Conservation (phyloP, 306 rosid genomes). For the Lagenaria siceraria region DNA sequence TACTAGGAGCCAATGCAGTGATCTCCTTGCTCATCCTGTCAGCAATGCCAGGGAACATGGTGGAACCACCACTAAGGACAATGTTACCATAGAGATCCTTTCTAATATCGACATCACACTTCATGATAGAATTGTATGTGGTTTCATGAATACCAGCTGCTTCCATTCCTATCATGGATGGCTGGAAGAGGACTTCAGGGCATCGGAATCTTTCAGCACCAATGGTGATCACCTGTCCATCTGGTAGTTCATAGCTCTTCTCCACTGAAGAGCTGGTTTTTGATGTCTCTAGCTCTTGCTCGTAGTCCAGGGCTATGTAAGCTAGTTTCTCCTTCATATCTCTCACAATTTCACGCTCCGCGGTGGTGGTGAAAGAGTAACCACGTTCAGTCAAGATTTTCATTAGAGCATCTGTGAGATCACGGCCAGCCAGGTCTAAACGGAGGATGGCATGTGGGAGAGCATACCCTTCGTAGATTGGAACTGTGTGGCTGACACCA, state of each 20-base stretch:
- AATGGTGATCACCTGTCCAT: constrained; percentile 91
- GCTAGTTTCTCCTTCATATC: constrained; percentile 89
- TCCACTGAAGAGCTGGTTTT: constrained; percentile 86
- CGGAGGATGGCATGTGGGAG: constrained; percentile 99
- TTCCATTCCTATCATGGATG: constrained; percentile 98
- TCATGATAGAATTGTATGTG: constrained; percentile 96
- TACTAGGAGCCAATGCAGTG: constrained; percentile 86
- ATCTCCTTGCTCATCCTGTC: constrained; percentile 98
- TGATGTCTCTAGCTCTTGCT: constrained; percentile 80
- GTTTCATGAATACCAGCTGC: constrained; percentile 92
- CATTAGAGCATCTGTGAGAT: constrained; percentile 90
- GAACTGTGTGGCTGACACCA: constrained; percentile 99
- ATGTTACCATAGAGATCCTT: constrained; percentile 94
- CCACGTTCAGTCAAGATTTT: constrained; percentile 98
- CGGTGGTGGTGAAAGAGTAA: constrained; percentile 87
- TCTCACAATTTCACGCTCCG: constrained; percentile 96
- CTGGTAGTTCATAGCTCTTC: constrained; percentile 93
- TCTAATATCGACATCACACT: constrained; percentile 92
- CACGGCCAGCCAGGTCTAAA: constrained; percentile 95
- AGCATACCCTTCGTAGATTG: constrained; percentile 91
- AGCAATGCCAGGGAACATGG: constrained; percentile 97
- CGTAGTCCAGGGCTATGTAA: constrained; percentile 86
- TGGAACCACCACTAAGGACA: constrained; percentile 88
- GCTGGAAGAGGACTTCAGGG: constrained; percentile 98
- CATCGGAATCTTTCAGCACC: constrained; percentile 91